Conservation (phyloP, 1,284 basidiomycete genomes). For the Tylopilus orsonianus region DNA sequence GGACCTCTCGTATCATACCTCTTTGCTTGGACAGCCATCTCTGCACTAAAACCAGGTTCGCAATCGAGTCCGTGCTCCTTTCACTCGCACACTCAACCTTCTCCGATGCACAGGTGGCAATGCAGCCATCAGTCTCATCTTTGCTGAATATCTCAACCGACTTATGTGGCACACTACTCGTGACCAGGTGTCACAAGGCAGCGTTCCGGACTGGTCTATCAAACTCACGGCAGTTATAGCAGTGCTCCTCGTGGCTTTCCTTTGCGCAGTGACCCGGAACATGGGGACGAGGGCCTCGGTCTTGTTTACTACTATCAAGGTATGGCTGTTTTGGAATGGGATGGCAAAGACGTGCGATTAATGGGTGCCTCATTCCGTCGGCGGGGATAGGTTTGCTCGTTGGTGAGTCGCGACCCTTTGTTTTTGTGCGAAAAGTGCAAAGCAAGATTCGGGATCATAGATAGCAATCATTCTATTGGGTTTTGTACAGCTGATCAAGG, state of each 20-base stretch:
- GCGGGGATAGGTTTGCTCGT: slow-evolving; percentile 48
- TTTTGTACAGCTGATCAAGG: slow-evolving; percentile 68
- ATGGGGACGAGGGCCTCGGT: slow-evolving; percentile 83
- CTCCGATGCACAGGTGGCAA: slow-evolving; percentile 50
- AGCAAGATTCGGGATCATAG: slow-evolving; percentile 36
- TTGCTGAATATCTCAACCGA: slow-evolving; percentile 86
- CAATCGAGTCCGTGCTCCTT: not conserved
- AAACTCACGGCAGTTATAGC: slow-evolving; percentile 83
- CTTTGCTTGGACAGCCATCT: slow-evolving; percentile 89
- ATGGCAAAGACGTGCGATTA: slow-evolving; percentile 2
- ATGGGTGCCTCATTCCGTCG: not conserved
- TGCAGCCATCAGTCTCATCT: slow-evolving; percentile 71
- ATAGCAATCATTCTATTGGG: slow-evolving; percentile 72
- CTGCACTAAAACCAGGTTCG: slow-evolving; percentile 79
- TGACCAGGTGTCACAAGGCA: slow-evolving; percentile 67
- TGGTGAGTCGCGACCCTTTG: slow-evolving; percentile 41
- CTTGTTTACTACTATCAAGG: slow-evolving; percentile 86
- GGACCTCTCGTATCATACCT: slow-evolving; percentile 85
- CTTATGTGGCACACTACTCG: slow-evolving; percentile 68
- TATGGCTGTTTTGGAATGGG: slow-evolving; percentile 31
- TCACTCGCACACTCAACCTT: slow-evolving; percentile 1
- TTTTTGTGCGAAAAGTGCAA: not conserved
- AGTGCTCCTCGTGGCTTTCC: slow-evolving; percentile 66
- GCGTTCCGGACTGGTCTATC: slow-evolving; percentile 90
- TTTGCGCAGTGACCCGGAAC: slow-evolving; percentile 80